A percentile compares a stretch with the other conserved stretches of the same genome.
Conservation (phyloP, 23 red algal species). For the Gracilaria gracilis region DNA sequence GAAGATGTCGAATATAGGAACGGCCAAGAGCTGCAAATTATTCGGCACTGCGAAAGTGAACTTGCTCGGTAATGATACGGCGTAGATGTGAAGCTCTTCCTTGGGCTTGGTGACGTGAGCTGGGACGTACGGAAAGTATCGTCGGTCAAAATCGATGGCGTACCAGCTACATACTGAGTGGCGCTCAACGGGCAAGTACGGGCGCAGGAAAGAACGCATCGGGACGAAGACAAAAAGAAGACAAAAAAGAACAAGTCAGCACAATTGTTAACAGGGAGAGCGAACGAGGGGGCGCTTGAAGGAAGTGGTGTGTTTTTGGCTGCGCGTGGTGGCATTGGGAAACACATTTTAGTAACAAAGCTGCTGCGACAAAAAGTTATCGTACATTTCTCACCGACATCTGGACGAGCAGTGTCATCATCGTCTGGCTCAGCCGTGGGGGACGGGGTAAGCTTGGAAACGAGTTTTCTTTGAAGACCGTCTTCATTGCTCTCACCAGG, state of each 20-base stretch:
- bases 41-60: constrained; percentile 89
- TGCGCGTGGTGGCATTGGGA: not conserved
- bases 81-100: constrained; percentile 85
- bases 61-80: constrained; percentile 74
- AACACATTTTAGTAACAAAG: not conserved
- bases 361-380: not conserved
- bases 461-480: constrained; percentile 74
- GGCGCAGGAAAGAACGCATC: not conserved
- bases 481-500: constrained; percentile 88
- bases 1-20: constrained; percentile 85
- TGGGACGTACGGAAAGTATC: constrained; percentile 85
- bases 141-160: constrained; percentile 79
- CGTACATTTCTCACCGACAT: constrained; percentile 74
- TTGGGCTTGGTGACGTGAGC: constrained; percentile 82
- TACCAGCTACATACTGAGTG: constrained; percentile 75
- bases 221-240: not conserved
- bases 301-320: not conserved
- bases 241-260: constrained; percentile 6
- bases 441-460: constrained; percentile 51
- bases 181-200: too few species aligned
- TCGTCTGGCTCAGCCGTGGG: constrained; percentile 22
- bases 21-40: constrained; percentile 81
- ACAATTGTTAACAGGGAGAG: not conserved
- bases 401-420: constrained; percentile 6
- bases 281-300: not conserved